Percentiles rank a stretch among this genome's conserved stretches.
These are phyloP conservation scores for Aspergillus candidus DNA, from an alignment of 2,329 filamentous ascomycete genomes.

Conservation along the genomic window DNA sequence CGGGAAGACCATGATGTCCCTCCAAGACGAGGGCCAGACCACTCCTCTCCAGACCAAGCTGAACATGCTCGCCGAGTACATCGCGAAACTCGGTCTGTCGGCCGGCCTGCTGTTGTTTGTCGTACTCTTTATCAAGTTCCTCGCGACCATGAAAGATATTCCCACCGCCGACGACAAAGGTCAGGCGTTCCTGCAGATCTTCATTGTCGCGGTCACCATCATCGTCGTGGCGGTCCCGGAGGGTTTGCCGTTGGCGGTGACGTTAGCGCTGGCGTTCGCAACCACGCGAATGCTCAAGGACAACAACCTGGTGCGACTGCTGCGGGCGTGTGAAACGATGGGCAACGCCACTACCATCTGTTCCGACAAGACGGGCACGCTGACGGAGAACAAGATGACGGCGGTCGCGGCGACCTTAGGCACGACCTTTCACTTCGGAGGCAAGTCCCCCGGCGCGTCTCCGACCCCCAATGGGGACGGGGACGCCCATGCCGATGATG, in stretches of 20 bases:
- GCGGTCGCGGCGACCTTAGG: constrained; percentile 54
- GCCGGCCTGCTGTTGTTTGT: constrained; percentile 71
- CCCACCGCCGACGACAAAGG: constrained; percentile 46
- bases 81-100: constrained; percentile 66
- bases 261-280: constrained; percentile 56
- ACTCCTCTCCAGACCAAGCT: constrained; percentile 74
- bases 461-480: constrained; percentile 20
- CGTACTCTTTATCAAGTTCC: constrained; percentile 71
- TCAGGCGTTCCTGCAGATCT: constrained; percentile 53
- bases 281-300: constrained; percentile 59
- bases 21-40: constrained; percentile 69
- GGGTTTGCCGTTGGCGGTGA: constrained; percentile 56
- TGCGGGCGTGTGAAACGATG: constrained; percentile 59
- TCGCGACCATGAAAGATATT: constrained; percentile 54
- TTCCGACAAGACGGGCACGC: constrained; percentile 61
- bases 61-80: constrained; percentile 70
- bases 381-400: constrained; percentile 60
- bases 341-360: constrained; percentile 59
- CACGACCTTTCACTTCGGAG: constrained; percentile 39
- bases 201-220: constrained; percentile 55
- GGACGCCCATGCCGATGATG: constrained; percentile 9
- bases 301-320: constrained; percentile 55
- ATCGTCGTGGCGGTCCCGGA: constrained; percentile 57
- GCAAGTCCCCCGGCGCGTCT: constrained; percentile 29
- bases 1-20: constrained; percentile 71